These are phyloP conservation scores for Cladosporium sp. DNA, from an alignment of 2,329 filamentous ascomycete genomes.

Conservation along the genomic window DNA sequence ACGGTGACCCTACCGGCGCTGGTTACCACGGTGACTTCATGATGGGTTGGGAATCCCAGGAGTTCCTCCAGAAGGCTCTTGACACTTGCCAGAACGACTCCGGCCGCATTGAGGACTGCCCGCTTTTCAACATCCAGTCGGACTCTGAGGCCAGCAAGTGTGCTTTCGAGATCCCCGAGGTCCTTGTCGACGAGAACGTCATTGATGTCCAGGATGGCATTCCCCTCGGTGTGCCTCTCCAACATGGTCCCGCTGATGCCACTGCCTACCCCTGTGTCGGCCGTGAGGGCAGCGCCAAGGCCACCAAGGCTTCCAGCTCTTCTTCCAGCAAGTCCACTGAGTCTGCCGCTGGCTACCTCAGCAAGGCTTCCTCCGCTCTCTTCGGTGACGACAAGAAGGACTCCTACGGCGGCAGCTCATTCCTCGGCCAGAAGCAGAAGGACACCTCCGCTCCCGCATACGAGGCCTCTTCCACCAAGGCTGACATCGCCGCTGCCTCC, in stretches of 20 bases:
- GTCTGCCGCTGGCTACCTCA: neutral
- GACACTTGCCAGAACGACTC: conserved; percentile 67
- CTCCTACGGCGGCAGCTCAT: neutral
- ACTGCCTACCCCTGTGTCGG: conserved; percentile 30
- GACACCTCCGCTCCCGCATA: neutral
- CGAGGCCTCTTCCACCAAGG: neutral
- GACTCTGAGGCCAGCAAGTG: conserved; percentile 56
- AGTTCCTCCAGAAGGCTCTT: conserved; percentile 67
- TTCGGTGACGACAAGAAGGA: conserved; percentile 6
- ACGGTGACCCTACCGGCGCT: conserved; percentile 70
- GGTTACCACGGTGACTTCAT: conserved; percentile 79
- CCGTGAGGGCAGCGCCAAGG: neutral
- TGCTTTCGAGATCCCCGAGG: conserved; percentile 55
- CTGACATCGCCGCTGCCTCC: conserved; percentile 18
- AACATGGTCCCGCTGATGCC: conserved; percentile 43
- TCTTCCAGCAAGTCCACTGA: conserved; percentile 1
- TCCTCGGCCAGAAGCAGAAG: neutral
- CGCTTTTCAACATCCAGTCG: conserved; percentile 66
- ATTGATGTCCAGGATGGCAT: conserved; percentile 54
- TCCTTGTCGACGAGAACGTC: conserved; percentile 58
- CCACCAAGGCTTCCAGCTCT: conserved; percentile 11
- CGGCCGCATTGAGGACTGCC: conserved; percentile 69
- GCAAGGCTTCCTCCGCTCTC: conserved; percentile 9
- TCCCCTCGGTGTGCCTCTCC: conserved; percentile 60
- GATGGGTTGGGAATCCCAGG: conserved; percentile 64